Evolutionary conservation across 208 protist species (phyloP).

Genomic region (Herpetomonas samuelpessoai): DNA sequence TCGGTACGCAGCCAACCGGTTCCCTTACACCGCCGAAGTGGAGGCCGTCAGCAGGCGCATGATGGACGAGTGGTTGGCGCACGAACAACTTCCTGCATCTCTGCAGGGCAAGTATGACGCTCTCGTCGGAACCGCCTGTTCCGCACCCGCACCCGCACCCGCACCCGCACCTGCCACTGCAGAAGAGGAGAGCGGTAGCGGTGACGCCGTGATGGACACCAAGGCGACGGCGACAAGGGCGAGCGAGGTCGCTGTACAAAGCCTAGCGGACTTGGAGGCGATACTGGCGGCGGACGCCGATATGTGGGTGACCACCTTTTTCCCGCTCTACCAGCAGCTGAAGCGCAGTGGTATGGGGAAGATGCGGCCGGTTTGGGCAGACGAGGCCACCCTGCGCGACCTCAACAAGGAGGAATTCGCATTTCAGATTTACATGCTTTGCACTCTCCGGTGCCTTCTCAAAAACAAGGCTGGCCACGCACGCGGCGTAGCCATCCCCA

Average conservation of each 20-base stretch:
- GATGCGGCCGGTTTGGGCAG: conserved; percentile 36
- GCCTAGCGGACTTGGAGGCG: conserved; percentile 19
- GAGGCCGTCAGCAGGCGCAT: conserved; percentile 25
- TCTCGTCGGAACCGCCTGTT: background rate
- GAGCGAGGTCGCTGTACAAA: background rate
- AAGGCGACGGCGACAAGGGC: too few relatives aligned
- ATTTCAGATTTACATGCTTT: conserved; percentile 56
- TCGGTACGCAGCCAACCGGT: conserved; percentile 20
- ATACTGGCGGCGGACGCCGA: conserved; percentile 25
- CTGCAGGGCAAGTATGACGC: conserved; percentile 27
- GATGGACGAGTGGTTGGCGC: conserved; percentile 24
- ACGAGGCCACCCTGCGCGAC: conserved; percentile 12
- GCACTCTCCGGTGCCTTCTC: conserved; percentile 36
- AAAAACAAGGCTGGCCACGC: conserved; percentile 27
- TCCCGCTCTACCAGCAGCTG: conserved; percentile 32
- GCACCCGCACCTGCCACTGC: background rate
- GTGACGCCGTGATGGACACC: too few relatives aligned
- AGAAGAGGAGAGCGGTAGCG: background rate
- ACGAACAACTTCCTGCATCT: conserved; percentile 12
- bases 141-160: background rate
- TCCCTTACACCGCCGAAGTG: conserved; percentile 15
- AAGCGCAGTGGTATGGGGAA: conserved; percentile 15
- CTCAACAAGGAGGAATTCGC: conserved; percentile 35
- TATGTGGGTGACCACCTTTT: conserved; percentile 47
- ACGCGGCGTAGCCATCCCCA: conserved; percentile 53